Evolutionary conservation across 176 grass and related monocot genomes (phyloP).

Genomic region (Oryza officinalis): DNA sequence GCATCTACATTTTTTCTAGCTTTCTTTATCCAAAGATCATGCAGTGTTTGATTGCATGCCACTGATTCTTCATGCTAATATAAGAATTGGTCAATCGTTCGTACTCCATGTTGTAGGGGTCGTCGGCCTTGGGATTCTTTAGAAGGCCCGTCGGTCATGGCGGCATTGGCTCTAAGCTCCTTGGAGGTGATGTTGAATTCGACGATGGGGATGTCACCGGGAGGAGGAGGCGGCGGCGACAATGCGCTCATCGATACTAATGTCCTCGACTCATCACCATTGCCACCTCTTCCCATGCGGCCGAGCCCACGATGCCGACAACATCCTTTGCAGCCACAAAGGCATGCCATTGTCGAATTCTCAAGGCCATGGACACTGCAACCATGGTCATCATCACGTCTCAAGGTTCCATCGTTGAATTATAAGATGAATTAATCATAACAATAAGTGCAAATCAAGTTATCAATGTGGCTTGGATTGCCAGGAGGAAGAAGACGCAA

Average conservation of each 20-base stretch:
- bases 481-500: background rate
- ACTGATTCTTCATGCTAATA: background rate
- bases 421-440: no score
- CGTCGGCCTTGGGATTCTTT: background rate
- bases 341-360: background rate
- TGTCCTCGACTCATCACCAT: constrained; percentile 8
- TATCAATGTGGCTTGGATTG: background rate
- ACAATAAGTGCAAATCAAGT: background rate
- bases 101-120: no score
- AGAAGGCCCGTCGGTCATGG: background rate
- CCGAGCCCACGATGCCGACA: constrained; percentile 21
- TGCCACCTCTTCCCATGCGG: constrained; percentile 36
- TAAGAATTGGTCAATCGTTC: background rate
- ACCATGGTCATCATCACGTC: background rate
- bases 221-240: background rate
- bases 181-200: background rate
- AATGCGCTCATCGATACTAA: background rate
- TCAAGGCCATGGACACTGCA: background rate
- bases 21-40: no score
- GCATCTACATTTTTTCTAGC: background rate
- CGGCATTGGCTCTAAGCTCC: background rate
- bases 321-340: background rate
- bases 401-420: background rate
- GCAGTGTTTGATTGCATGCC: background rate
- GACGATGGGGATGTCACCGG: background rate